A percentile compares a stretch with the other conserved stretches of the same genome.
phyloP scores from a whole-genome alignment of 441 rosid genomes.

The Brassica balearica region DNA sequence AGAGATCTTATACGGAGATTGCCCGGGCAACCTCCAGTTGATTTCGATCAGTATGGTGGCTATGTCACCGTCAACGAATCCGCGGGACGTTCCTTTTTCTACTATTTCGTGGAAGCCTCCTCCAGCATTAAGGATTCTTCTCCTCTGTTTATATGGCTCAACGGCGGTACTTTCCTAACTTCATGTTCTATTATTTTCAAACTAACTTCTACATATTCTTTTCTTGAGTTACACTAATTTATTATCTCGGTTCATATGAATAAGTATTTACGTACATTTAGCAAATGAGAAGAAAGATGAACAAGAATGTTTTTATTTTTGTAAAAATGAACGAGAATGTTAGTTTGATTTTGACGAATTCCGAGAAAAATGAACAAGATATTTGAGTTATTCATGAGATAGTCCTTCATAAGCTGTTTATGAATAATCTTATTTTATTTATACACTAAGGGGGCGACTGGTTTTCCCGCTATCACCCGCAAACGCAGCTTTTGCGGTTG shows the following conservation, averaged over 20 bases:
- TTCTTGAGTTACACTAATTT: neutral
- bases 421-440: no score
- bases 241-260: neutral
- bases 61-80: conserved; percentile 69
- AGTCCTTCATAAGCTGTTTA: no score
- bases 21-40: conserved; percentile 74
- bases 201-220: neutral
- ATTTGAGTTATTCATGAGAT: no score
- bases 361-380: neutral
- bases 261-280: neutral
- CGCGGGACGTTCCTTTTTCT: conserved; percentile 73
- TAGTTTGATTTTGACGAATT: conserved; percentile 35
- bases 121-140: conserved; percentile 50
- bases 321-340: conserved; percentile 23
- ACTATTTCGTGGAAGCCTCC: conserved; percentile 72
- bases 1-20: conserved; percentile 60
- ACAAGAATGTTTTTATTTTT: neutral
- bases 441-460: no score
- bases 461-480: no score
- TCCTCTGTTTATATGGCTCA: conserved; percentile 94
- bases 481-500: no score
- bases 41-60: conserved; percentile 74
- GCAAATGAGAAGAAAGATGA: neutral
- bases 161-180: conserved; percentile 65
- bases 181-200: neutral